Conservation (phyloP, 225 moss, liverwort and hornwort genomes). For the Pseudisothecium myosuroides region DNA sequence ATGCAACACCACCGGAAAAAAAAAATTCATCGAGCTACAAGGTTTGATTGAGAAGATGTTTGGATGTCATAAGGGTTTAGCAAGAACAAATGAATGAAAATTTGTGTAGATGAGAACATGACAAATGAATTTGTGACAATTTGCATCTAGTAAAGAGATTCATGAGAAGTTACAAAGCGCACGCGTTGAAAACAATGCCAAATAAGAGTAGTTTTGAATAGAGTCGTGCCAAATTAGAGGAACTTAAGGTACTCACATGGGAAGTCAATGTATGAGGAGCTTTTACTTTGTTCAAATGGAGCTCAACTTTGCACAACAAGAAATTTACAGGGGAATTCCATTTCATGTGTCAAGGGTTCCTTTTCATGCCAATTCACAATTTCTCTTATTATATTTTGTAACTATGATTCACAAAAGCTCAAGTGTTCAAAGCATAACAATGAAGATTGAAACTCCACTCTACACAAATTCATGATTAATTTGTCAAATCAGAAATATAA, state of each 20-base stretch:
- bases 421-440: not conserved
- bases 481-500: not conserved
- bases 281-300: not conserved
- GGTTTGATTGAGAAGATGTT: not conserved
- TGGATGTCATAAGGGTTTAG: not conserved
- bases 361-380: not conserved
- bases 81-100: not conserved
- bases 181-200: not conserved
- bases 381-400: too few relatives aligned
- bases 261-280: not conserved
- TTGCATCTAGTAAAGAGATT: not conserved
- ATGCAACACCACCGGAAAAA: not conserved
- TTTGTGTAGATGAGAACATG: fast-evolving
- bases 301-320: not conserved
- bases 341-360: not conserved
- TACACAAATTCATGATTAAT: not conserved
- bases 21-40: not conserved
- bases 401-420: not conserved
- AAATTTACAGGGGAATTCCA: not conserved
- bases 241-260: not conserved
- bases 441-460: not conserved
- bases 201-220: not conserved
- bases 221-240: not conserved
- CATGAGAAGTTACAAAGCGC: not conserved
- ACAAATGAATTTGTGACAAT: not conserved